Evolutionary conservation across 2,329 filamentous ascomycete genomes (phyloP), one percentile per base, ranked within the genome.

Genomic region (Kalmusia sp.): DNA sequence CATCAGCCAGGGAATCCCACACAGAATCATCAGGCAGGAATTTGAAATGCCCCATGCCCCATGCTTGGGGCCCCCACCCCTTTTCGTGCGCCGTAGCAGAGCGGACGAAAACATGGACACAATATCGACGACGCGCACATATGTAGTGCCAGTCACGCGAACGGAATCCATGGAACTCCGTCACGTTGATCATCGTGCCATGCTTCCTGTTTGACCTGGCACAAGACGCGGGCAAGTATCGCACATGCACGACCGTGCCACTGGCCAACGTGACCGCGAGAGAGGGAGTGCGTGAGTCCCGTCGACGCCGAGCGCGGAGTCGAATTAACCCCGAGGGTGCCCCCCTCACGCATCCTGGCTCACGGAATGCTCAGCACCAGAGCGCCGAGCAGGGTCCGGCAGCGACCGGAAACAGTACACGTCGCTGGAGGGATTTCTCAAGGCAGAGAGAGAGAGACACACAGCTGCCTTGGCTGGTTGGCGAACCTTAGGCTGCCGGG

Each of bases 121-220:
- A 40, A 7, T 40, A 19, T 25, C 39, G 15, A 43, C 24, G 22
- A 43, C 24, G 25, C 37, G 37, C n/a, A 41, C 11, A 34, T n/a
- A n/a, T n/a, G n/a, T n/a, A 45, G 28, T 41, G 39, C 39, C 34
- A 15, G 43, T 25, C 43, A 46, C 22, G 43, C 43, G 41, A n/a
- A 33, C 41, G 28, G 30, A 12, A 7, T 46, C 7, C 43, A n/a
- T 25, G 28, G 9, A n/a, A 35, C 14, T 34, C 43, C 21, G 30
- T 6, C 11, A n/a, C 24, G 41, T 33, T n/a, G 41, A 34, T 34
- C 43, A 31, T 14, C 12, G 30, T 14, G 25, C 30, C 15, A 34
- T 15, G 17, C 34, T 45, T 45, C 41, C 28, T 45, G 28, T 45
- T 45, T 25, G 28, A 9, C 19, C 28, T 45, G 27, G 41, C 21